Base-by-base conservation (phyloP, 2,329 filamentous ascomycete species). In the Periconia digitata region DNA sequence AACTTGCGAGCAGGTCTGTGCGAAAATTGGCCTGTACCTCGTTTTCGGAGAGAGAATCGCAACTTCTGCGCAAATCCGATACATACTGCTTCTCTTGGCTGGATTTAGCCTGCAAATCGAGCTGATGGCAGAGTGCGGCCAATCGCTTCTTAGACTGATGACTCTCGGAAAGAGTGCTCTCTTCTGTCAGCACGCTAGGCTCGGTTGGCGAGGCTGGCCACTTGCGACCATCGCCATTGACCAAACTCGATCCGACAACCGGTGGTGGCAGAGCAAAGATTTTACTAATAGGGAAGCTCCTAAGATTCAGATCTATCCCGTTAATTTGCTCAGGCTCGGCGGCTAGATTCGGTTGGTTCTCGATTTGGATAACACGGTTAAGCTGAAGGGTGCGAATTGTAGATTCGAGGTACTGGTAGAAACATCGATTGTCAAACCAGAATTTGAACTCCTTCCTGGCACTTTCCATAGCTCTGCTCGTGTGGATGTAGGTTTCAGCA, bases 391-490 rank as follows among this genome's bases (percentile, higher is more conserved):
- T 16, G 34, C 50, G 34, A 18, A 40, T 44, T 44, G 66, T 0
- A 23, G 54, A 12, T 62, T 51, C 22, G 40, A 68, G 50, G 43
- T 69, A 69, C 3, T 50, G 2, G 18, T 47, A 18, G 71, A 80
- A 56, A 72, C 57, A 0, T 68, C 72, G 17, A 79, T 66, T 17
- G 76, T 62, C 17, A 76, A 48, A 53, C 60, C 63, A 67, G 2
- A 13, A 12, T 15, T 55, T 44, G 29, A 62, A 67, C 12, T 15
- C 43, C 0, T 16, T 6, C 3, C 10, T 52, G 3, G 72, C 55
- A 1, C 23, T 16, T 0, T n/a, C 3, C 59, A 64, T 64, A 2
- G 52, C 58, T 6, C 15, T 18, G 1, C 21, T 2, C 0, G 39
- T 46, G 6, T 62, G 16, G 3, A 67, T 6, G 23, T 64, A 69